A percentile compares a stretch with the other conserved stretches of the same genome.
Evolutionary conservation across 2,329 filamentous ascomycete species (phyloP).

Genomic region (Ophiostoma perfectum): DNA sequence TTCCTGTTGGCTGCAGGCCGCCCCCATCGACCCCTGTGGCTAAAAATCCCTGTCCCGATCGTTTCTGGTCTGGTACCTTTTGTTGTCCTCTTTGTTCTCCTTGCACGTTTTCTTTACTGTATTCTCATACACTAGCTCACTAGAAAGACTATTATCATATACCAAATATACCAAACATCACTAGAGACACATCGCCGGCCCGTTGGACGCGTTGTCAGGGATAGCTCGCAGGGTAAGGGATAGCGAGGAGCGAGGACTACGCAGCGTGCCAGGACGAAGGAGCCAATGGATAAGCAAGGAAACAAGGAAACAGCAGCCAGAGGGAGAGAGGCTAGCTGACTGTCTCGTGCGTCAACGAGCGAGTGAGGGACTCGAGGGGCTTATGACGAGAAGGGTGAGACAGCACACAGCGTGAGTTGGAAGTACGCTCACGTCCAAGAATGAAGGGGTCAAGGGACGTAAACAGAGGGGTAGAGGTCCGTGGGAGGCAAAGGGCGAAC

Average conservation of each 20-base stretch:
- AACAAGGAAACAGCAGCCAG: neutral
- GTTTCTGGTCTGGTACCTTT: too few relatives aligned
- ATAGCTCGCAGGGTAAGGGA: neutral
- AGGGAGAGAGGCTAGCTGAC: neutral
- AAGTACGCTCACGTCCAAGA: neutral
- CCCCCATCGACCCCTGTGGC: too few relatives aligned
- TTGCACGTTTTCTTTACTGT: too few relatives aligned
- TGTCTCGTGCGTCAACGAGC: neutral
- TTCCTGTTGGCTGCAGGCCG: neutral
- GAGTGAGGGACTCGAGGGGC: neutral
- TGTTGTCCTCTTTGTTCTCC: too few relatives aligned
- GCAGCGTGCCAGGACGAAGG: neutral
- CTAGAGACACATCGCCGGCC: too few relatives aligned
- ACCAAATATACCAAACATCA: too few relatives aligned
- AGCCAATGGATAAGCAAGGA: neutral
- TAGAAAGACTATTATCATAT: too few relatives aligned
- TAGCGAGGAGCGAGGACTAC: neutral
- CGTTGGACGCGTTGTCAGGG: neutral
- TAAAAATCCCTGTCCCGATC: too few relatives aligned
- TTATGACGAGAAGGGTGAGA: neutral
- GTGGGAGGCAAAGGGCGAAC: neutral
- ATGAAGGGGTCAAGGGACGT: neutral
- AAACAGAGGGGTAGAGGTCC: slow-evolving; percentile 2
- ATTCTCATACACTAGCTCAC: too few relatives aligned
- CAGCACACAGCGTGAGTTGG: too few relatives aligned